phyloP scores from a whole-genome alignment of 1,284 basidiomycete species.

The Coniferiporia sulphurascens region DNA sequence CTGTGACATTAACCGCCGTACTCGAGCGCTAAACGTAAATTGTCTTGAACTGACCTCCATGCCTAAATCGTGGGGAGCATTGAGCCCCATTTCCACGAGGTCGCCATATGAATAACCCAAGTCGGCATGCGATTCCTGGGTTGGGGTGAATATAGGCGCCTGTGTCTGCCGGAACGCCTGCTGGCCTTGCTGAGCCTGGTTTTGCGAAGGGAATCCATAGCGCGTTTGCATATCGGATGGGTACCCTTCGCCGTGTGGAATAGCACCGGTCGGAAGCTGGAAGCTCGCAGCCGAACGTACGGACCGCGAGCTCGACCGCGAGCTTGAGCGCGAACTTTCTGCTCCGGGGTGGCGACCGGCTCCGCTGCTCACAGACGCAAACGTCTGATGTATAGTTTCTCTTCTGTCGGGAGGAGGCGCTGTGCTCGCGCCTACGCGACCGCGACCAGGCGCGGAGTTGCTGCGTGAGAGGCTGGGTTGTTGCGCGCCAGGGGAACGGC shows the following conservation, averaged over 20 bases:
- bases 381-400: background rate
- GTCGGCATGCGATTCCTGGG: too few species aligned
- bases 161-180: too few species aligned
- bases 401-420: background rate
- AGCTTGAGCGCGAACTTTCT: background rate
- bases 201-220: too few species aligned
- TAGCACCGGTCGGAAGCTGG: conserved; percentile 1
- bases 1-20: too few species aligned
- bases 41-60: too few species aligned
- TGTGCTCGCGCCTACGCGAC: background rate
- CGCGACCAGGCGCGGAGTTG: conserved; percentile 8
- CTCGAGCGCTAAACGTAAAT: too few species aligned
- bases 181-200: too few species aligned
- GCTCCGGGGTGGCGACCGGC: background rate
- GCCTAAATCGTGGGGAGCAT: too few species aligned
- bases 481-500: background rate
- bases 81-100: too few species aligned
- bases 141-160: too few species aligned
- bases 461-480: background rate
- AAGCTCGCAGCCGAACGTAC: background rate
- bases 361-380: background rate
- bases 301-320: background rate
- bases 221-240: background rate
- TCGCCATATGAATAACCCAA: too few species aligned
- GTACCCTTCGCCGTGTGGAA: background rate